Conservation (phyloP, 148 eudicot species). For the Rhododendron vialii region DNA sequence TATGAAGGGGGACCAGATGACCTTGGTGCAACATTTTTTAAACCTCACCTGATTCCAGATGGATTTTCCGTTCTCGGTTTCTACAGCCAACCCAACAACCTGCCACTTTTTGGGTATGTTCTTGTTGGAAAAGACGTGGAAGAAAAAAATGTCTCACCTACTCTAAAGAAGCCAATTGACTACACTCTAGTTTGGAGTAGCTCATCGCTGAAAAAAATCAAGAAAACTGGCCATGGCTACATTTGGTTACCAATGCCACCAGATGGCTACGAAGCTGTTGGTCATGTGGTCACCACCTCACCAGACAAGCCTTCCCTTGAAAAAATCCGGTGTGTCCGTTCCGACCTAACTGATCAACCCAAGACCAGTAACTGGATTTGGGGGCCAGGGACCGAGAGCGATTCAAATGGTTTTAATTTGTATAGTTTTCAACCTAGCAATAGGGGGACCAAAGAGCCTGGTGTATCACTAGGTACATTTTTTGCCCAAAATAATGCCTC, state of each 20-base stretch:
- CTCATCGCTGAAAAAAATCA: conserved; percentile 1
- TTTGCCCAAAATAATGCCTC: conserved; percentile 2
- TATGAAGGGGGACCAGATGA: conserved; percentile 24
- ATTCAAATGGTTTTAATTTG: conserved; percentile 17
- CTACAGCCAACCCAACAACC: conserved; percentile 29
- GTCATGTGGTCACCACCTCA: conserved; percentile 26
- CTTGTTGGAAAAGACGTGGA: conserved; percentile 24
- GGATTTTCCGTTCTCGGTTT: conserved; percentile 27
- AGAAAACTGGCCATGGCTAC: conserved; percentile 12
- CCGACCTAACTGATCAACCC: conserved; percentile 26
- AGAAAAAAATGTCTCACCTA: neutral
- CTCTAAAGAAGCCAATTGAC: conserved; percentile 19
- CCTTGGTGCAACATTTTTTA: conserved; percentile 25
- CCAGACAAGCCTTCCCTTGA: conserved; percentile 28
- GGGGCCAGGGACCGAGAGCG: conserved; percentile 14
- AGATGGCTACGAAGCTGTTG: conserved; percentile 25
- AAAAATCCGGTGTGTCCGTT: conserved; percentile 29
- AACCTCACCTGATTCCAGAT: conserved; percentile 23
- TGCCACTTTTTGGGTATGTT: conserved; percentile 24
- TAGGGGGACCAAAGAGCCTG: conserved; percentile 25
- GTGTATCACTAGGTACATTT: conserved; percentile 33
- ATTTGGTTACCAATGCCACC: conserved; percentile 35
- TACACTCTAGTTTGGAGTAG: conserved; percentile 28
- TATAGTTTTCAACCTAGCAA: conserved; percentile 22
- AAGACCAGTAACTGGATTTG: conserved; percentile 22